A percentile compares a stretch with the other conserved stretches of the same genome.
Evolutionary conservation across 352 stramenopile genomes (phyloP).

Genomic region (Globisporangium alternatum): DNA sequence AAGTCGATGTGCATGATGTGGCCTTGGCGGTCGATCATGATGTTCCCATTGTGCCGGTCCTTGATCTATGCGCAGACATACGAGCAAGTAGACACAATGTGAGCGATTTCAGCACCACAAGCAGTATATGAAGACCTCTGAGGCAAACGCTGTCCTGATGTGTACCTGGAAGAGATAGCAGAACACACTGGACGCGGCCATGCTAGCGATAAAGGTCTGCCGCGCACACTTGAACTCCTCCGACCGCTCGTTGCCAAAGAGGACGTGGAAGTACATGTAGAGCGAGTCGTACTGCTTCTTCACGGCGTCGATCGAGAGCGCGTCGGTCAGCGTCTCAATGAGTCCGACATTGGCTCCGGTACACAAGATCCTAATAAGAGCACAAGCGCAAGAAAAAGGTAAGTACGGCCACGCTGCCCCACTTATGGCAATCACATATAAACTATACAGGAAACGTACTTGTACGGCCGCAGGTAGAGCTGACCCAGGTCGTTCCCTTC

Average conservation of each 20-base stretch:
- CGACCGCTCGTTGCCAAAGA: slow-evolving; percentile 64
- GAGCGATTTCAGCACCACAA: not conserved
- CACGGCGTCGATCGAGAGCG: slow-evolving; percentile 90
- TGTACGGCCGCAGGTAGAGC: slow-evolving; percentile 34
- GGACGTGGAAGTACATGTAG: slow-evolving; percentile 37
- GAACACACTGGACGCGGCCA: slow-evolving; percentile 92
- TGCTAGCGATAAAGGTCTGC: slow-evolving; percentile 85
- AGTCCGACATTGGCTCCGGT: slow-evolving; percentile 87
- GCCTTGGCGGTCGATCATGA: slow-evolving; percentile 91
- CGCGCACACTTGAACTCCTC: slow-evolving; percentile 68
- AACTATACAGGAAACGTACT: slow-evolving; percentile 14
- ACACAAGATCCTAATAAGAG: slow-evolving; percentile 66
- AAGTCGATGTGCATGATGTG: slow-evolving; percentile 97
- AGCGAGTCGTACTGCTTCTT: slow-evolving; percentile 81
- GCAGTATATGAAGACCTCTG: too few species aligned
- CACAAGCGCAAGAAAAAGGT: not conserved
- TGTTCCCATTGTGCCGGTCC: slow-evolving; percentile 96
- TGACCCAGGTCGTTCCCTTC: slow-evolving; percentile 23
- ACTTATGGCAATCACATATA: not conserved
- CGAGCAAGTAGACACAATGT: not conserved
- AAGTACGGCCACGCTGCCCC: not conserved
- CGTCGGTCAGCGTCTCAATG: slow-evolving; percentile 90
- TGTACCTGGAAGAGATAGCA: slow-evolving; percentile 87
- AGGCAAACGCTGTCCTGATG: too few species aligned
- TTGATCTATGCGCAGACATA: slow-evolving; percentile 56